phyloP scores from a whole-genome alignment of 2,329 filamentous ascomycete species.

The Monosporascus sp. region DNA sequence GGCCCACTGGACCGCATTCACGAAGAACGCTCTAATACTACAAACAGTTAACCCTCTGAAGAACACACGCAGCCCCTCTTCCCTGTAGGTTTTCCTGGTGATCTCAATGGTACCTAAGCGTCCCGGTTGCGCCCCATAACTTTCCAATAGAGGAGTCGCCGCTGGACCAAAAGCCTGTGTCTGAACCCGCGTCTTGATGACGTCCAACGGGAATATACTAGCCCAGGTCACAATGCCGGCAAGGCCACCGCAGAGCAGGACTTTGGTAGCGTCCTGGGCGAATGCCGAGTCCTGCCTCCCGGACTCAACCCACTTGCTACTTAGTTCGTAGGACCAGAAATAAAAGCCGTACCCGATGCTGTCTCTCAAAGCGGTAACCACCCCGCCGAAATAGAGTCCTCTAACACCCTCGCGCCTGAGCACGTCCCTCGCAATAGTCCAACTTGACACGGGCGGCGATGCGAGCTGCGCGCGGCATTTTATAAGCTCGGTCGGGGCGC shows the following conservation, averaged over 20 bases:
- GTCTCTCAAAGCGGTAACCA: slow-evolving; percentile 76
- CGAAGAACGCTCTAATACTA: slow-evolving; percentile 80
- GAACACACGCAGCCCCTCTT: slow-evolving; percentile 59
- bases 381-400: slow-evolving; percentile 77
- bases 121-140: slow-evolving; percentile 15
- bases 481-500: slow-evolving; percentile 82
- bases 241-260: slow-evolving; percentile 78
- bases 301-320: slow-evolving; percentile 53
- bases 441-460: slow-evolving; percentile 47
- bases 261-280: slow-evolving; percentile 51
- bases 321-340: slow-evolving; percentile 87
- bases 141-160: slow-evolving; percentile 29
- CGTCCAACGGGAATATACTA: slow-evolving; percentile 85
- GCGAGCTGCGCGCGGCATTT: slow-evolving; percentile 81
- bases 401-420: slow-evolving; percentile 52
- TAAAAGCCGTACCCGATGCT: slow-evolving; percentile 96
- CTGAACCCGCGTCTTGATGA: slow-evolving; percentile 90
- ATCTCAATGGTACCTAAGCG: slow-evolving; percentile 56
- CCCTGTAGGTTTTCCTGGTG: slow-evolving; percentile 60
- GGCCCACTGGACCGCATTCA: slow-evolving; percentile 91
- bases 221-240: slow-evolving; percentile 87
- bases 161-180: slow-evolving; percentile 48
- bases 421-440: slow-evolving; percentile 59
- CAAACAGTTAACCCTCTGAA: slow-evolving; percentile 76
- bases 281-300: slow-evolving; percentile 9